A percentile compares a stretch with the other conserved stretches of the same genome.
phyloP scores from a whole-genome alignment of 768 basidiomycete genomes.

The Xerocomus brunneocitrinus region DNA sequence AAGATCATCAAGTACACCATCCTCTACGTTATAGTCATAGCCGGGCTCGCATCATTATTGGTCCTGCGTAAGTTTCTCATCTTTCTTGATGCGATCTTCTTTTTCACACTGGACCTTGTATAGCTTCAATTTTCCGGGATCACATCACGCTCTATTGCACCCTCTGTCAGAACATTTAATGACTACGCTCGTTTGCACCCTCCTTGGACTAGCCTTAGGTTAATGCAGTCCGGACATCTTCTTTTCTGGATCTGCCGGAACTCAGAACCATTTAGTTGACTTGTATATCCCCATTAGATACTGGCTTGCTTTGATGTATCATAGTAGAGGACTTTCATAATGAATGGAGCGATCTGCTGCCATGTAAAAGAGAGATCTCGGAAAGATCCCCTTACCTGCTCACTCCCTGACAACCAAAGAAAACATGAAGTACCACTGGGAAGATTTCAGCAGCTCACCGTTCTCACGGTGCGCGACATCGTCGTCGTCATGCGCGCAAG shows the following conservation, averaged over 20 bases:
- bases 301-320: slow-evolving; percentile 25
- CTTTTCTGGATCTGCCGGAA: slow-evolving; percentile 15
- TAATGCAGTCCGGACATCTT: slow-evolving; percentile 1
- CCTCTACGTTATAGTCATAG: slow-evolving; percentile 73
- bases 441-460: too few relatives aligned
- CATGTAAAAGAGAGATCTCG: background rate
- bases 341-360: slow-evolving; percentile 1
- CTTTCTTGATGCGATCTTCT: slow-evolving; percentile 1
- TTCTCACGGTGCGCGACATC: too few relatives aligned
- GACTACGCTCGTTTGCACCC: slow-evolving; percentile 20
- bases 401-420: too few relatives aligned
- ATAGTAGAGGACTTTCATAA: slow-evolving; percentile 22
- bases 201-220: slow-evolving; percentile 8
- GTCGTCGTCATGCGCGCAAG: too few relatives aligned
- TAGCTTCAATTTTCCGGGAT: slow-evolving; percentile 80
- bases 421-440: too few relatives aligned
- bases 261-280: slow-evolving; percentile 20
- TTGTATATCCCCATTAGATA: slow-evolving; percentile 23
- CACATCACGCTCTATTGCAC: slow-evolving; percentile 74
- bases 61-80: slow-evolving; percentile 60
- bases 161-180: slow-evolving; percentile 82
- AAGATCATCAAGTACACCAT: slow-evolving; percentile 82
- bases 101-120: slow-evolving; percentile 13
- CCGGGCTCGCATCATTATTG: slow-evolving; percentile 76
- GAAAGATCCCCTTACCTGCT: background rate